phyloP scores from a whole-genome alignment of 2,329 filamentous ascomycete species.

The Monilinia aucupariae region DNA sequence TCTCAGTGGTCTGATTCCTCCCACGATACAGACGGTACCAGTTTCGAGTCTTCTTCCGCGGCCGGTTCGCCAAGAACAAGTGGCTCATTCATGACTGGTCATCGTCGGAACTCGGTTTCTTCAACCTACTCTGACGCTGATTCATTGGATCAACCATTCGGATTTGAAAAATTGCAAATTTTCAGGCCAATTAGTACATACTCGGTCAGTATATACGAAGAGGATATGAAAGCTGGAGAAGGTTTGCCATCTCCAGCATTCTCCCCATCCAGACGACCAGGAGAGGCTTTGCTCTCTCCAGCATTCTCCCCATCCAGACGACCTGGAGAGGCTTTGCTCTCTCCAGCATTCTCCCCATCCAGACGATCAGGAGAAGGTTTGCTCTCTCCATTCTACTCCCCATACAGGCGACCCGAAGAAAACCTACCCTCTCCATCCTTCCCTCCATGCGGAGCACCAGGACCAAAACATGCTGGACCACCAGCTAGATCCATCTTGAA shows the following conservation, averaged over 20 bases:
- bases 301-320: neutral
- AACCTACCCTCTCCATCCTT: too few relatives aligned
- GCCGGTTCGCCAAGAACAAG: neutral
- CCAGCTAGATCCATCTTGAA: neutral
- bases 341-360: neutral
- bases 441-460: too few relatives aligned
- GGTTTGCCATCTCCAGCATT: neutral
- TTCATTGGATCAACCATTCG: neutral
- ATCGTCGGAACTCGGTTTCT: neutral
- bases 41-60: neutral
- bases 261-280: neutral
- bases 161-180: neutral
- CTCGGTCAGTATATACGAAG: conserved; percentile 20
- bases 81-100: conserved; percentile 1
- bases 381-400: neutral
- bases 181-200: conserved; percentile 22
- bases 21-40: conserved; percentile 10
- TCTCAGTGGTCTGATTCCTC: conserved; percentile 14
- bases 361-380: neutral
- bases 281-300: neutral
- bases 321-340: neutral
- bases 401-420: neutral
- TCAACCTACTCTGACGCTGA: neutral
- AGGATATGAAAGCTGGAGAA: neutral
- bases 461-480: too few relatives aligned